These are phyloP conservation scores for Crithidia expoeki DNA, from an alignment of 208 protist genomes.

Conservation along the genomic window DNA sequence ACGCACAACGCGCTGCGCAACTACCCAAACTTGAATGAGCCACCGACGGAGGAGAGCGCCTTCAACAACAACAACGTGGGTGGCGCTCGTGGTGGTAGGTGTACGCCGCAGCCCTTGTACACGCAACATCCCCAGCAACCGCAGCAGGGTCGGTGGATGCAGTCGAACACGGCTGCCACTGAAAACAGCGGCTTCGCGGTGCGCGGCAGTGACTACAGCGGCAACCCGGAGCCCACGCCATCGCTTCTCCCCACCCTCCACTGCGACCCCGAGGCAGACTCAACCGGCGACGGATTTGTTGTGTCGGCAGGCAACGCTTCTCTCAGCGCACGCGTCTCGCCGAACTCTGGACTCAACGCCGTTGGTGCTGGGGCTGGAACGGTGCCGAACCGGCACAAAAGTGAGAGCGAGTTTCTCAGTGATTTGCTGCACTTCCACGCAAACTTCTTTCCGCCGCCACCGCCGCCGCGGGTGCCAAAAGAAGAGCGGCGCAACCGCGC, in stretches of 20 bases:
- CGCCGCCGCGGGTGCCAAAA: conserved; percentile 59
- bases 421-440: conserved; percentile 83
- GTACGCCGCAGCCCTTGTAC: conserved; percentile 8
- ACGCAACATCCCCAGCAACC: conserved; percentile 1
- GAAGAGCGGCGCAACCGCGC: conserved; percentile 51
- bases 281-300: conserved; percentile 4
- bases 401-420: conserved; percentile 69
- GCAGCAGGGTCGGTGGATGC: not conserved
- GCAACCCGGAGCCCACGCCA: not conserved
- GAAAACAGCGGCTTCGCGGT: conserved; percentile 12
- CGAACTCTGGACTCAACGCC: not conserved
- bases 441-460: conserved; percentile 80
- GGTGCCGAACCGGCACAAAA: conserved; percentile 32
- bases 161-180: not conserved
- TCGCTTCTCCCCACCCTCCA: not conserved
- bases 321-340: not conserved
- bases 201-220: not conserved
- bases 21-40: conserved; percentile 56
- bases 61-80: conserved; percentile 6
- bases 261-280: not conserved
- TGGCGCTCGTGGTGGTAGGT: not conserved
- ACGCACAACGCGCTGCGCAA: conserved; percentile 40
- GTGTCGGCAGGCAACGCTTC: conserved; percentile 14
- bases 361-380: not conserved
- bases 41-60: conserved; percentile 24